These are phyloP conservation scores for Macroventuria anomochaeta DNA, from an alignment of 2,329 filamentous ascomycete genomes.

Conservation along the genomic window DNA sequence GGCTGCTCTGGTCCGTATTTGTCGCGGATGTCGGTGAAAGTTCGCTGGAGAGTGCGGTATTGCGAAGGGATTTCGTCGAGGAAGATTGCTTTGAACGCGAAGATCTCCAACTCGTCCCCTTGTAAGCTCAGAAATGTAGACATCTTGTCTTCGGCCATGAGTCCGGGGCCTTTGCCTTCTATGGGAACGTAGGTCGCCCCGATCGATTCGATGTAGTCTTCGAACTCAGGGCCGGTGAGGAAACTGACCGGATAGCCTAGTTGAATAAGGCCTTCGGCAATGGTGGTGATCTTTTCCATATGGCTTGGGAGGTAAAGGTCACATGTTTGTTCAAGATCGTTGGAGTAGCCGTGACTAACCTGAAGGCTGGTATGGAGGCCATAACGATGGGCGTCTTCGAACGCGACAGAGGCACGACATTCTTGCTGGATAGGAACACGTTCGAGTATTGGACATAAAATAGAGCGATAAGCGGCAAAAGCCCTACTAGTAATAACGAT, in stretches of 20 bases:
- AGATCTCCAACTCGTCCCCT: constrained; percentile 38
- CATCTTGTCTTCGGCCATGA: constrained; percentile 19
- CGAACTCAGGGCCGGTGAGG: constrained; percentile 49
- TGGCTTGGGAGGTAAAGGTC: constrained; percentile 18
- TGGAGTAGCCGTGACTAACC: neutral
- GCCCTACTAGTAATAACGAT: neutral
- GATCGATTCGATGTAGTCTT: constrained; percentile 36
- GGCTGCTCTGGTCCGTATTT: constrained; percentile 42
- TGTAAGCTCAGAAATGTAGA: constrained; percentile 33
- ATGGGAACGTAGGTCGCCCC: constrained; percentile 13
- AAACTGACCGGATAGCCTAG: constrained; percentile 53
- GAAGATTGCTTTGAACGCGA: constrained; percentile 47
- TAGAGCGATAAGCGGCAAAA: constrained; percentile 3
- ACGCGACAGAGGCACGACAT: neutral
- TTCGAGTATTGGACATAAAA: constrained; percentile 2
- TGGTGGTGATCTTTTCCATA: constrained; percentile 30
- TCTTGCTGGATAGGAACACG: neutral
- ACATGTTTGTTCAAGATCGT: neutral
- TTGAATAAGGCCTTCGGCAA: constrained; percentile 48
- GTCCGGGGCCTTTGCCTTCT: constrained; percentile 17
- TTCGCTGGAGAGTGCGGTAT: constrained; percentile 42
- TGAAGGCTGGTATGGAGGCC: constrained; percentile 22
- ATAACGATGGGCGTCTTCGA: constrained; percentile 28
- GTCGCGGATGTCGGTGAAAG: constrained; percentile 37
- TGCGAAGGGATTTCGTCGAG: constrained; percentile 43